Base-by-base conservation (phyloP, 495 filamentous ascomycete genomes). In the Penicillium ochrochloron region DNA sequence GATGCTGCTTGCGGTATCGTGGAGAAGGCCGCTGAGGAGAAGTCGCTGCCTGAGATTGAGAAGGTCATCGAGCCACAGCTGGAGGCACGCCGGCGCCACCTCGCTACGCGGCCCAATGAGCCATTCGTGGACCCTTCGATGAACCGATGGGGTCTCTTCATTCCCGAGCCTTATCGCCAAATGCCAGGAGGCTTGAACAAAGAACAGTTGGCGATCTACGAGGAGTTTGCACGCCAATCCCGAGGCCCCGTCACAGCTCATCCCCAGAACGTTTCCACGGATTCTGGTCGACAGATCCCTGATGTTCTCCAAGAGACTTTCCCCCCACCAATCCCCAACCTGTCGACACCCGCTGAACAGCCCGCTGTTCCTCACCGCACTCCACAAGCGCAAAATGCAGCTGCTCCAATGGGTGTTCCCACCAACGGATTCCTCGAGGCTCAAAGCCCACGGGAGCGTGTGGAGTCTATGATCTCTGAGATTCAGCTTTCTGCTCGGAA, bases 181-280 rank as follows among this genome's bases (percentile, higher is more conserved):
- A 85, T 86, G 50, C 86, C 88, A 15, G 86, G 85, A 42, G 95
- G 96, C 8, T 80, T 99, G 34, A 98, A 96, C 67, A 83, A 89
- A 53, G 92, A 97, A 67, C 95, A 99, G 73, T 86, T 97, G 80
- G 91, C 90, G 15, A 94, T 99, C 48, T 99, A 98, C 67, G 92
- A 96, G 64, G 93, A 97, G 50, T 99, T 99, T 75, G 92, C 91
- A 6, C 85, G 93, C 48, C 91, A 94, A 71, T 85, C 89, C 11
- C 87, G 92, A 33, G 84, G 83, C 17, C 79, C 86, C 1, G 67
- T 58, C 52, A 61, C 84, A 8, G 80, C 75, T 61, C 87, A 89
- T 67, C 75, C 75, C n/a, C 83, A 82, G 61, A 86, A 75, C 64
- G 76, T 79, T 23, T 86, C 87, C 3, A 83, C 85, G 25, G 88